Percentiles rank a stretch among this genome's conserved stretches.
Evolutionary conservation across 148 eudicot species (phyloP).

Genomic region (Chenopodium album): DNA sequence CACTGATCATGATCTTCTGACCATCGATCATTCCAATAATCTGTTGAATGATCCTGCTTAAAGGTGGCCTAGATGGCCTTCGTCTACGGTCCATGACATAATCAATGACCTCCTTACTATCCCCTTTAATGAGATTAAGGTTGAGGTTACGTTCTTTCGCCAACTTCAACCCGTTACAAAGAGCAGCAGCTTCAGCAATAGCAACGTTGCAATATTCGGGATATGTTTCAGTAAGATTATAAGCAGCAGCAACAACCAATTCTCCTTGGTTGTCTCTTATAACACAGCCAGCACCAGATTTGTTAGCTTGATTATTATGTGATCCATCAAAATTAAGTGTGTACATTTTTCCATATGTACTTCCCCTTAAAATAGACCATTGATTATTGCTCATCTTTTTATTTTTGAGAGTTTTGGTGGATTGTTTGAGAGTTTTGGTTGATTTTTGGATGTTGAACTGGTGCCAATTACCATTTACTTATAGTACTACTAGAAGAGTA

Average conservation of each 20-base stretch:
- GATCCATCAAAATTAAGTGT: slow-evolving; percentile 22
- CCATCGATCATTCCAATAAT: neutral
- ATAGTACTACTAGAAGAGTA: no score
- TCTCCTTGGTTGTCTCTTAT: slow-evolving; percentile 17
- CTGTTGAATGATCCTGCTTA: neutral
- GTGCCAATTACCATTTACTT: no score
- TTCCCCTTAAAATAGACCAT: neutral
- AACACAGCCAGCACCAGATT: slow-evolving; percentile 18
- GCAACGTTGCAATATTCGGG: neutral
- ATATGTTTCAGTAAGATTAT: neutral
- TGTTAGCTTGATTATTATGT: slow-evolving; percentile 5
- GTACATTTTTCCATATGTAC: neutral
- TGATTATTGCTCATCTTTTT: neutral
- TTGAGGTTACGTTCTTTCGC: neutral
- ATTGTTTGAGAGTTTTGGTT: no score
- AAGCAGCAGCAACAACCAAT: slow-evolving; percentile 15
- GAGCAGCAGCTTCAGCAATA: slow-evolving; percentile 19
- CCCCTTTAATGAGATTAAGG: neutral
- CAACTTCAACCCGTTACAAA: neutral
- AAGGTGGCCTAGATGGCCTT: neutral
- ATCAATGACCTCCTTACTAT: neutral
- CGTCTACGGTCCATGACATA: neutral
- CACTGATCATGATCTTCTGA: neutral
- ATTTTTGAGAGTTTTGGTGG: no score
- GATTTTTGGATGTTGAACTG: no score